phyloP scores from a whole-genome alignment of 768 basidiomycete species.

The Gloeopeniophorella convolvens region DNA sequence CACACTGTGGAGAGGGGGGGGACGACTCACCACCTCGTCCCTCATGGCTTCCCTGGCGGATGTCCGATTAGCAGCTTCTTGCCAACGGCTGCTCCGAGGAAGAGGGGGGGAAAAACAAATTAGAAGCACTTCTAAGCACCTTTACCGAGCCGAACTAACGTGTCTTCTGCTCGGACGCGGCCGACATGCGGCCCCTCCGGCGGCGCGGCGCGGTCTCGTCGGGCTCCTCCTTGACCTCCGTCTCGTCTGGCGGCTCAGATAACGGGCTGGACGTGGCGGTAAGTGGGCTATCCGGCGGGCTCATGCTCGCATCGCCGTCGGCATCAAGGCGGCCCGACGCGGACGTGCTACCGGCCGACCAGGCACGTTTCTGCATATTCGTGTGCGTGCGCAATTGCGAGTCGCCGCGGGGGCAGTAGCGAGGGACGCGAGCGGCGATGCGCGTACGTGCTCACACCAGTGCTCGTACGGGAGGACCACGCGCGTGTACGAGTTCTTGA shows the following conservation, averaged over 20 bases:
- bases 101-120: neutral
- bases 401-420: conserved; percentile 21
- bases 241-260: conserved; percentile 77
- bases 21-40: conserved; percentile 15
- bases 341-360: conserved; percentile 30
- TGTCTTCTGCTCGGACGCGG: conserved; percentile 42
- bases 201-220: conserved; percentile 37
- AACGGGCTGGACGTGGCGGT: conserved; percentile 73
- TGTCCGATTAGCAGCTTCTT: conserved; percentile 18
- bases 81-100: conserved; percentile 1
- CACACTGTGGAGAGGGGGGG: too few species aligned
- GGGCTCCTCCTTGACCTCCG: conserved; percentile 51
- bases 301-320: conserved; percentile 25
- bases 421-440: conserved; percentile 43
- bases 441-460: conserved; percentile 71
- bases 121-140: neutral
- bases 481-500: conserved; percentile 83
- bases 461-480: conserved; percentile 97
- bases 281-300: conserved; percentile 66
- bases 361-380: conserved; percentile 42
- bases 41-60: conserved; percentile 8
- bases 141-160: conserved; percentile 20
- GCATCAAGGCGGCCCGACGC: conserved; percentile 23
- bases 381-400: conserved; percentile 43
- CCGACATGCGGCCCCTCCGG: conserved; percentile 47